Evolutionary conservation across 331 rosid species (phyloP), one percentile per base, ranked within the genome.

Genomic region (Pyrus hybrid): DNA sequence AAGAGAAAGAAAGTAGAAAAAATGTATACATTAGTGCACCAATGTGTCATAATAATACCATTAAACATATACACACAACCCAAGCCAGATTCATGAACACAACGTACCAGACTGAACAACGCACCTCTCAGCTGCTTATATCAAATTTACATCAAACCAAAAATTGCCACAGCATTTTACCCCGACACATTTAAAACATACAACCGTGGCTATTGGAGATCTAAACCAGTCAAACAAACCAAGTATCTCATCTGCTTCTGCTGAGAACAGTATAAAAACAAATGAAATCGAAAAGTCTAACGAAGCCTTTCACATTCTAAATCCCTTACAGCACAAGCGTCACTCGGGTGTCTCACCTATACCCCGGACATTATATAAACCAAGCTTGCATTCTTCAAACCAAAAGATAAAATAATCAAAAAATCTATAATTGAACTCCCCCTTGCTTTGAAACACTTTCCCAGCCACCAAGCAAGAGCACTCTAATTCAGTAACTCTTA

Each of bases 51-150:
- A 25, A 8, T 71, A 6, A 33, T 33, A 33, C 18, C 67, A 62
- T 23, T 28, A 29, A 63, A 0, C 25, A 7, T 13, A 58, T 1
- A 65, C 13, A 41, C 47, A 41, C 13, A 41, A 79, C 60, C 43
- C 35, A 43, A 33, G 12, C 72, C 28, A 63, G 58, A 37, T 70
- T 32, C 66, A 21, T 5, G 32, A 63, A 21, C 28, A 67, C 77
- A 17, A 67, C 70, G 75, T 62, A 14, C 45, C 71, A 74, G 72
- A 71, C 80, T 53, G 72, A 32, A 30, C 29, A 78, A 65, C 41
- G 20, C 75, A 23, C 57, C 23, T 41, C 21, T 61, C 77, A 51
- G 26, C 68, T 11, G 29, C 43, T 65, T 63, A 28, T 17, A 54
- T 62, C 57, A 60, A 25, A 37, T 72, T 66, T 21, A 29, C 35